phyloP scores from a whole-genome alignment of 225 moss, liverwort and hornwort species.

The Antitrichia curtipendula region DNA sequence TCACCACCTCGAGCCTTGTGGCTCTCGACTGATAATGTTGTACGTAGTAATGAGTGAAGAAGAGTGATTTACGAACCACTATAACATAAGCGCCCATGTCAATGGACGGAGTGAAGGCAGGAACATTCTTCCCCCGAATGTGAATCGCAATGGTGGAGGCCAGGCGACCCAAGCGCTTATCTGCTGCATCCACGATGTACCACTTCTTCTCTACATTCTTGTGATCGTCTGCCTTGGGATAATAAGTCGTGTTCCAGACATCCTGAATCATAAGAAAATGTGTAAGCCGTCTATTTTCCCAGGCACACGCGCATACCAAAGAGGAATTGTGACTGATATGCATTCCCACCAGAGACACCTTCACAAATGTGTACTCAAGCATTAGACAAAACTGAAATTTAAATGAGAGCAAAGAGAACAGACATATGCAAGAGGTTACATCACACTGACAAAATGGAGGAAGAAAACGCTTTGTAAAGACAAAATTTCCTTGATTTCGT shows the following conservation, averaged over 20 bases:
- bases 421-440: neutral
- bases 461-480: neutral
- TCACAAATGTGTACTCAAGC: neutral
- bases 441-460: neutral
- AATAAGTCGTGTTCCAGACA: slow-evolving; percentile 72
- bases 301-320: neutral
- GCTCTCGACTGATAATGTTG: neutral
- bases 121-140: slow-evolving; percentile 71
- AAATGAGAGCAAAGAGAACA: neutral
- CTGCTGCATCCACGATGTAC: slow-evolving; percentile 80
- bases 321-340: neutral
- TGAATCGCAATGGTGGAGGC: slow-evolving; percentile 61
- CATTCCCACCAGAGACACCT: neutral
- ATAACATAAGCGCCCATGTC: slow-evolving; percentile 83
- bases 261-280: slow-evolving; percentile 24
- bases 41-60: neutral
- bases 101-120: slow-evolving; percentile 47
- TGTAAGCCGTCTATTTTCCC: neutral
- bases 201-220: slow-evolving; percentile 70
- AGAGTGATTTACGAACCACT: slow-evolving; percentile 23
- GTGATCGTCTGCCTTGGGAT: slow-evolving; percentile 69
- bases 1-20: neutral
- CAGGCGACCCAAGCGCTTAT: slow-evolving; percentile 64
- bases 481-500: neutral
- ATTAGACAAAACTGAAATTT: neutral